Percentiles rank a stretch among this genome's conserved stretches.
Evolutionary conservation across 1,284 basidiomycete species (phyloP).

Genomic region (Puccinia hordei): DNA sequence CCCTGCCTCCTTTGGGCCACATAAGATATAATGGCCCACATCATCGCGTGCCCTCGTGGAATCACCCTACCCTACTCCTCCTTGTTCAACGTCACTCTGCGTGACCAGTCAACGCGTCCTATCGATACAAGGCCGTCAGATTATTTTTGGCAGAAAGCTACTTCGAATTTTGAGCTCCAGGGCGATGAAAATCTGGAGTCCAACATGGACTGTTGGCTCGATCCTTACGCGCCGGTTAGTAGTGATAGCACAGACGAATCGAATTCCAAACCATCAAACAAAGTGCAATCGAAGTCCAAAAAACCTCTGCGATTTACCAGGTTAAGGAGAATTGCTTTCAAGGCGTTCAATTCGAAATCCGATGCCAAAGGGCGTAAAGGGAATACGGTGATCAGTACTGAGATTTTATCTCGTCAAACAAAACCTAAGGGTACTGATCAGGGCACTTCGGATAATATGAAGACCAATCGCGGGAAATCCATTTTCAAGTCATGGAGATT

Average conservation of each 20-base stretch:
- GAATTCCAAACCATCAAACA: background rate
- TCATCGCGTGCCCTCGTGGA: conserved; percentile 1
- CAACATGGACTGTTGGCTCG: conserved; percentile 14
- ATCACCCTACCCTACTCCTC: conserved; percentile 35
- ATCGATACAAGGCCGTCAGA: background rate
- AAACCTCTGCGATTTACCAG: conserved; percentile 20
- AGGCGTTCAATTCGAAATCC: conserved; percentile 23
- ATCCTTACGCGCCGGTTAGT: background rate
- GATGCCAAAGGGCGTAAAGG: background rate
- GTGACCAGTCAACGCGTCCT: background rate
- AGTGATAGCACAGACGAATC: conserved; percentile 33
- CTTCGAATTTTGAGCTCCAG: background rate
- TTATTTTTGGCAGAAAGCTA: conserved; percentile 48
- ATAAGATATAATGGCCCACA: conserved; percentile 33
- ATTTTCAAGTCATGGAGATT: conserved; percentile 33
- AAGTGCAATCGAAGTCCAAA: background rate
- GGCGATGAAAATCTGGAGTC: background rate
- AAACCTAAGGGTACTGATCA: background rate
- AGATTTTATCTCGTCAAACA: conserved; percentile 8
- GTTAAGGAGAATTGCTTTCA: conserved; percentile 44
- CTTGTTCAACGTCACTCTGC: conserved; percentile 5
- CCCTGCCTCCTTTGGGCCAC: no score
- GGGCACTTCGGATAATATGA: background rate
- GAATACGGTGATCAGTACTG: conserved; percentile 11
- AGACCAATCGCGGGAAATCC: background rate